Evolutionary conservation across 208 protist species (phyloP).

Genomic region (Trichomonas tenax): DNA sequence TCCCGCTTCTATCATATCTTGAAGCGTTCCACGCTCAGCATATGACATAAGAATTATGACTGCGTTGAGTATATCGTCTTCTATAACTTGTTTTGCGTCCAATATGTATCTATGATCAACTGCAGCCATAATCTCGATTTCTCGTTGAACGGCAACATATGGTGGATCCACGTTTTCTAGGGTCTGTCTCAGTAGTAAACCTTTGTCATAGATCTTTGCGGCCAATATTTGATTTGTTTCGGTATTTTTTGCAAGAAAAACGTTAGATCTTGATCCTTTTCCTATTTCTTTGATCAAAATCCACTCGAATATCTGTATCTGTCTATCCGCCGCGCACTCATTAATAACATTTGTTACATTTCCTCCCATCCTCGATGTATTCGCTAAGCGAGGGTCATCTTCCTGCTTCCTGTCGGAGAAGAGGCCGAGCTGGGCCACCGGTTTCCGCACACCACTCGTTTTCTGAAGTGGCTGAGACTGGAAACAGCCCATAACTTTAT

Average conservation of each 20-base stretch:
- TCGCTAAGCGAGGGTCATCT: background rate
- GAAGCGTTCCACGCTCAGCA: background rate
- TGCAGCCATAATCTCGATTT: background rate
- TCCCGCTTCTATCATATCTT: background rate
- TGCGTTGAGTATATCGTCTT: background rate
- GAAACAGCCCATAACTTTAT: background rate
- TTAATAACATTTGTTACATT: background rate
- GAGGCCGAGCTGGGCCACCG: background rate
- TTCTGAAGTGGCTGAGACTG: background rate
- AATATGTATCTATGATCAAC: background rate
- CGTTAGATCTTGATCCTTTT: background rate
- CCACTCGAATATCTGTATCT: background rate
- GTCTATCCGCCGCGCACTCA: background rate
- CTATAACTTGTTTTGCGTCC: background rate
- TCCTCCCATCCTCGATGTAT: background rate
- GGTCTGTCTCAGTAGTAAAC: background rate
- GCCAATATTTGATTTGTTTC: background rate
- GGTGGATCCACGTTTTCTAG: background rate
- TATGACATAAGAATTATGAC: background rate
- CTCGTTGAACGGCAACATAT: background rate
- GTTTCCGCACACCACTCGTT: background rate
- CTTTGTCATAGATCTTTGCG: background rate
- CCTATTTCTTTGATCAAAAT: background rate
- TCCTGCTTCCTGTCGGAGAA: background rate
- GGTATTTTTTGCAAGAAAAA: background rate